Percentiles rank a stretch among this genome's conserved stretches.
Conservation (phyloP, 1,284 basidiomycete genomes). For the Marasmius tenuissimus region DNA sequence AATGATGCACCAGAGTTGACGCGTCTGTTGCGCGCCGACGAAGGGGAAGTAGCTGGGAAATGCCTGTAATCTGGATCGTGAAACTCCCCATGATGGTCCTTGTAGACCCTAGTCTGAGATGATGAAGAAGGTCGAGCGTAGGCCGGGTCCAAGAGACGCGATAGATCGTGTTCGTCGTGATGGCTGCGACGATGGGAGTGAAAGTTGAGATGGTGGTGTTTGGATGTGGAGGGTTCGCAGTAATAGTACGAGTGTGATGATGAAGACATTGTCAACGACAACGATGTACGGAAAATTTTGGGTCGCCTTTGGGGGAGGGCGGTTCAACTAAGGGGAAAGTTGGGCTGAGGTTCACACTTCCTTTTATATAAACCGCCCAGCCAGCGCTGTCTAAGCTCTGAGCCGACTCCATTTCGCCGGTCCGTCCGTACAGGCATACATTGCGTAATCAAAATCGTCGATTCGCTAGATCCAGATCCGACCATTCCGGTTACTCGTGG, state of each 20-base stretch:
- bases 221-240: background rate
- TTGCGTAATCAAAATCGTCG: background rate
- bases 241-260: background rate
- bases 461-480: background rate
- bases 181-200: background rate
- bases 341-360: background rate
- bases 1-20: constrained; percentile 9
- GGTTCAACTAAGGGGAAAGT: background rate
- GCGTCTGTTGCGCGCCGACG: constrained; percentile 21
- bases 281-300: background rate
- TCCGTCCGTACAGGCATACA: background rate
- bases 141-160: constrained; percentile 62
- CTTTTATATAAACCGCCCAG: background rate
- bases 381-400: background rate
- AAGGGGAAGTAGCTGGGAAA: constrained; percentile 45
- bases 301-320: background rate
- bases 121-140: constrained; percentile 43
- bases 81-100: constrained; percentile 60
- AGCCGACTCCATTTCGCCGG: background rate
- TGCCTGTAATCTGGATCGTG: constrained; percentile 70
- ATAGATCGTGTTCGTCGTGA: constrained; percentile 41
- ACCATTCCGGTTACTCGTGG: background rate
- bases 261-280: background rate
- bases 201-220: background rate
- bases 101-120: constrained; percentile 40